Base-by-base conservation (phyloP, 768 basidiomycete genomes). In the Tylopilus vinaceipallidus region DNA sequence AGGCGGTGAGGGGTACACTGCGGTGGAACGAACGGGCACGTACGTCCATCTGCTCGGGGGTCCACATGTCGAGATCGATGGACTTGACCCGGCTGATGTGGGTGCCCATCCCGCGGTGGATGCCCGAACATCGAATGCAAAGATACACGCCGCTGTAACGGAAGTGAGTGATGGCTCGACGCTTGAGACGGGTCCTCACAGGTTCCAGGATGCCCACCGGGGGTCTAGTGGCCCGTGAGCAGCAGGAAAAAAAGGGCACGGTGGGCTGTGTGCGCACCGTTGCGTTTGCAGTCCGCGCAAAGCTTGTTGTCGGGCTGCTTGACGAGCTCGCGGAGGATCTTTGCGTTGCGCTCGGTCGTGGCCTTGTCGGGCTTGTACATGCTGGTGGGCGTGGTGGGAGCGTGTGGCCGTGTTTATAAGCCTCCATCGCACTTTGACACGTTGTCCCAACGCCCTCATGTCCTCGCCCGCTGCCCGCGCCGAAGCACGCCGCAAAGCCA, bases 1-100 rank as follows among this genome's bases (percentile, higher is more conserved):
- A 46, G 29, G 19, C 6, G 23, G 20, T 55, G 32, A 51, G 46
- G 39, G 17, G 22, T n/a, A n/a, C 26, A 20, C 47, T 33, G 22
- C 32, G 20, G 40, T 24, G 23, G 13, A 8, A 23, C 24, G 20
- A 42, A 34, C 1, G 49, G 23, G 40, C 11, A 29, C 6, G 53
- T 59, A 93, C 94, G 73, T 86, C 83, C 88, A 99, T 95, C 72
- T 99, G 95, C 55, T 98, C 94, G 3, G 92, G 91, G 8, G 92
- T 95, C 95, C 95, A 99, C 16, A 89, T 82, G 61, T 99, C 95
- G 46, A 99, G 83, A 72, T 99, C 95, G 47, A 99, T 91, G 3
- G 93, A 95, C 64, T 97, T 97, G 66, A 99, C 90, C 64, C 88
- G 91, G 72, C 89, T 91, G 68, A 98, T 97, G 69, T 99, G 95